Evolutionary conservation across 148 eudicot species (phyloP).

Genomic region (Vaccinium darrowii): DNA sequence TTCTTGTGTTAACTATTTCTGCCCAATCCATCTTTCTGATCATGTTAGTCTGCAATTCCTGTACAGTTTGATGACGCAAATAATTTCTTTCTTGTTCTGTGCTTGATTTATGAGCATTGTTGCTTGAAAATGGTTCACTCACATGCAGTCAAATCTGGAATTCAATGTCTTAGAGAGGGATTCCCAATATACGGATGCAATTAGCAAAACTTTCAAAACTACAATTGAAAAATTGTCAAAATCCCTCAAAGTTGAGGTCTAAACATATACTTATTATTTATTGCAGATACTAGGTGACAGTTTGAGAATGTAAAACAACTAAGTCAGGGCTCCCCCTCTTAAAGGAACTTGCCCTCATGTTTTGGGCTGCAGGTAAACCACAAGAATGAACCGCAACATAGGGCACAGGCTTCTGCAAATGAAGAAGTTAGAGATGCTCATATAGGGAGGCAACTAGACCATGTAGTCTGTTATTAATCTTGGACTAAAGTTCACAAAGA

Average conservation of each 20-base stretch:
- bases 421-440: background rate
- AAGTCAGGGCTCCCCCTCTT: background rate
- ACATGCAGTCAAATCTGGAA: background rate
- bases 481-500: background rate
- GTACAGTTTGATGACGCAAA: background rate
- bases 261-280: background rate
- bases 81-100: background rate
- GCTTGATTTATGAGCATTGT: background rate
- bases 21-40: slow-evolving; percentile 95
- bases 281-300: background rate
- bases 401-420: background rate
- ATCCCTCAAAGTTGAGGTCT: background rate
- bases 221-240: background rate
- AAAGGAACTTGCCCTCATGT: background rate
- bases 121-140: background rate
- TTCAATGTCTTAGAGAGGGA: background rate
- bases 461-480: background rate
- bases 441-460: background rate
- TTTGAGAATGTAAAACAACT: background rate
- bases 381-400: background rate
- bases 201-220: background rate
- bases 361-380: background rate
- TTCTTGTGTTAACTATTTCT: slow-evolving; percentile 81
- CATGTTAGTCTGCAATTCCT: slow-evolving; percentile 51
- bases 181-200: background rate